Conservation (phyloP, 257 asterid genomes). For the Jacaranda mimosifolia region DNA sequence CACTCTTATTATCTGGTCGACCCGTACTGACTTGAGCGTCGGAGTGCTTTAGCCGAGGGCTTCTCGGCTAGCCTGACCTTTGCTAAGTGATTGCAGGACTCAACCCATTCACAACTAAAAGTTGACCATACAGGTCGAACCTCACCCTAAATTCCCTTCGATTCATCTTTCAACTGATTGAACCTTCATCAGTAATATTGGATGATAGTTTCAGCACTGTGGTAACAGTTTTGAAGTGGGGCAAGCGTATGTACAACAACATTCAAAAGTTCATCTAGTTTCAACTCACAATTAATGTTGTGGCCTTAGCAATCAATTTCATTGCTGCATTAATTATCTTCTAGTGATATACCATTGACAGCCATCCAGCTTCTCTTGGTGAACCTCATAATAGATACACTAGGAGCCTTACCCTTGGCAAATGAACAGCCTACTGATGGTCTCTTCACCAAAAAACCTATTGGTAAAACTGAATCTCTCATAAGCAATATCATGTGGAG, state of each 20-base stretch:
- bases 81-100: too few relatives aligned
- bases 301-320: conserved; percentile 56
- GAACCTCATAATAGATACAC: conserved; percentile 46
- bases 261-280: conserved; percentile 65
- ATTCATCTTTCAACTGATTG: too few relatives aligned
- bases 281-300: conserved; percentile 61
- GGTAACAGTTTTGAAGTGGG: too few relatives aligned
- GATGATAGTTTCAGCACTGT: conserved; percentile 61
- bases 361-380: conserved; percentile 57
- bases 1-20: too few relatives aligned
- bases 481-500: conserved; percentile 45
- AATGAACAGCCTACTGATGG: conserved; percentile 36
- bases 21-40: too few relatives aligned
- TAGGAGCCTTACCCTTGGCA: conserved; percentile 50
- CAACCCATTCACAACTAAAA: too few relatives aligned
- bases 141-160: too few relatives aligned
- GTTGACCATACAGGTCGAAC: too few relatives aligned
- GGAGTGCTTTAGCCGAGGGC: too few relatives aligned
- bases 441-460: conserved; percentile 33
- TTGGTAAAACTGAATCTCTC: conserved; percentile 36
- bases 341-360: conserved; percentile 64
- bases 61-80: too few relatives aligned
- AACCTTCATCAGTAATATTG: conserved; percentile 60
- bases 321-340: conserved; percentile 63
- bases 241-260: conserved; percentile 60